Percentiles rank a stretch among this genome's conserved stretches.
phyloP scores from a whole-genome alignment of 2,329 filamentous ascomycete species.

The Teratosphaeria nubilosa region DNA sequence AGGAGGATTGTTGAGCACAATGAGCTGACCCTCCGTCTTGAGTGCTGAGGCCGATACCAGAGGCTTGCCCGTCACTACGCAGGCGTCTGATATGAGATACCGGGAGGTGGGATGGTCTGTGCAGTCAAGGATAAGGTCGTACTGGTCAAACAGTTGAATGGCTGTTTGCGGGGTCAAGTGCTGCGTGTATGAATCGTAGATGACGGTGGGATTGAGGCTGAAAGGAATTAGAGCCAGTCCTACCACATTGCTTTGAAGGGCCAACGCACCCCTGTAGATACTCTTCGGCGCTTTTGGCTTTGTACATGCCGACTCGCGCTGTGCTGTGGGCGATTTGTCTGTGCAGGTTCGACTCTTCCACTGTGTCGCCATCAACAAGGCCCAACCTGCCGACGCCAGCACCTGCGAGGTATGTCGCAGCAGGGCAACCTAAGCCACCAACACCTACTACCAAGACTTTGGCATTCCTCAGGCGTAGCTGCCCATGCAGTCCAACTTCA shows the following conservation, averaged over 20 bases:
- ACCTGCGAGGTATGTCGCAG: slow-evolving; percentile 83
- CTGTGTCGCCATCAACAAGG: slow-evolving; percentile 75
- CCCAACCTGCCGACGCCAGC: slow-evolving; percentile 78
- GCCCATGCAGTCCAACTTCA: slow-evolving; percentile 66
- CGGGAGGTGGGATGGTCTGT: slow-evolving; percentile 87
- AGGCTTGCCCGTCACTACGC: slow-evolving; percentile 66
- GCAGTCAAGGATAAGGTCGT: slow-evolving; percentile 85
- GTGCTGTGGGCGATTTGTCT: slow-evolving; percentile 77
- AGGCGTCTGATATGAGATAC: slow-evolving; percentile 86
- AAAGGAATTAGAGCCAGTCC: not conserved
- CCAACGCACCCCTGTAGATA: slow-evolving; percentile 34
- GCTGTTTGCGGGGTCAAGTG: slow-evolving; percentile 63
- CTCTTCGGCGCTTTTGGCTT: slow-evolving; percentile 61
- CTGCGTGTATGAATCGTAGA: slow-evolving; percentile 51
- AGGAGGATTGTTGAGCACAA: slow-evolving; percentile 75
- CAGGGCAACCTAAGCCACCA: slow-evolving; percentile 84
- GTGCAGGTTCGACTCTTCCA: slow-evolving; percentile 86
- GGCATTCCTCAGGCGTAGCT: slow-evolving; percentile 60
- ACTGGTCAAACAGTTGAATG: slow-evolving; percentile 53
- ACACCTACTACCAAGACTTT: slow-evolving; percentile 74
- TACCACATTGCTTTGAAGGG: slow-evolving; percentile 2
- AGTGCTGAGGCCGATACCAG: slow-evolving; percentile 85
- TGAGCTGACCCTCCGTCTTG: slow-evolving; percentile 79
- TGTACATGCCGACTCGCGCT: slow-evolving; percentile 59
- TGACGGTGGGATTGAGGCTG: slow-evolving; percentile 63